phyloP scores from a whole-genome alignment of 345 rosid genomes.

The Combretum micranthum region DNA sequence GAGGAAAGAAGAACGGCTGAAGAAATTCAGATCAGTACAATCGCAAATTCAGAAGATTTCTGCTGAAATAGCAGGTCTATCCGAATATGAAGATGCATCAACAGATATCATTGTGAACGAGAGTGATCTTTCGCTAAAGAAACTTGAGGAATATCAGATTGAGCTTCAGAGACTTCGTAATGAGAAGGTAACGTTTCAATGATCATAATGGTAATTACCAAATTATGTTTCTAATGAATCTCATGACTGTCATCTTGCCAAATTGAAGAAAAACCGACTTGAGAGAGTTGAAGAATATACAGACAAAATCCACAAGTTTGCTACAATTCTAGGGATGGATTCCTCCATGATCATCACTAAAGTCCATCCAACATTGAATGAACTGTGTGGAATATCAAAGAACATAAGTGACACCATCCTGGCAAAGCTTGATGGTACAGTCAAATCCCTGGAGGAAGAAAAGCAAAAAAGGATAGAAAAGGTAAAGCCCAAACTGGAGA shows the following conservation, averaged over 20 bases:
- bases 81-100: constrained; percentile 56
- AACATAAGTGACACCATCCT: constrained; percentile 81
- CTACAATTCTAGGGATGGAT: constrained; percentile 82
- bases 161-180: constrained; percentile 76
- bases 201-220: too few species aligned
- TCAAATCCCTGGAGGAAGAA: constrained; percentile 76
- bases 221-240: too few species aligned
- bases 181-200: constrained; percentile 57
- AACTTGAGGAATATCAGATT: constrained; percentile 80
- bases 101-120: constrained; percentile 58
- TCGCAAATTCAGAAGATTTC: constrained; percentile 78
- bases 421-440: constrained; percentile 69
- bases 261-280: constrained; percentile 70
- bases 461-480: constrained; percentile 77
- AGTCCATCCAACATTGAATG: constrained; percentile 90
- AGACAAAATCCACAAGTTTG: constrained; percentile 48
- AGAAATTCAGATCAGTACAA: constrained; percentile 65
- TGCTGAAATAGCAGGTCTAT: constrained; percentile 81
- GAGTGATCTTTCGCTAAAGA: constrained; percentile 83
- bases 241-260: constrained; percentile 1
- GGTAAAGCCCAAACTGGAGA: constrained; percentile 34
- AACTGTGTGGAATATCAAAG: constrained; percentile 83
- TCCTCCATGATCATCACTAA: constrained; percentile 94
- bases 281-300: constrained; percentile 73
- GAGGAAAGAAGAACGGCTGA: constrained; percentile 81